Evolutionary conservation across 805 yeast species (phyloP).

Genomic region (Schwanniomyces polymorphus): DNA sequence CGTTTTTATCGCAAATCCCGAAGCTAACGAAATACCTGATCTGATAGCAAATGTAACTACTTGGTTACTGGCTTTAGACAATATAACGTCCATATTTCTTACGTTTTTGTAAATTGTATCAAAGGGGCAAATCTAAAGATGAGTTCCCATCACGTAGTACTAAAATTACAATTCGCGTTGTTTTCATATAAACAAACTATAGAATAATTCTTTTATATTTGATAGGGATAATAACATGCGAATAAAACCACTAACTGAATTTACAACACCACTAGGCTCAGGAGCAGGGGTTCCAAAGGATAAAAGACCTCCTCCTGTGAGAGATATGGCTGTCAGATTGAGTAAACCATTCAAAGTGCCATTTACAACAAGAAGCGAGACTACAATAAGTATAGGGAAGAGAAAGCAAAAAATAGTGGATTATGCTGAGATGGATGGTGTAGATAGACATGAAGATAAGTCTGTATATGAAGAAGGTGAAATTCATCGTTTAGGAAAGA

Average conservation of each 20-base stretch:
- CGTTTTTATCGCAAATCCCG: conserved; percentile 69
- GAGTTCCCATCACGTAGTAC: neutral
- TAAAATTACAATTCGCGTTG: conserved; percentile 1
- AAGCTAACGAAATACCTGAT: conserved; percentile 73
- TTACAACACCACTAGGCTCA: conserved; percentile 55
- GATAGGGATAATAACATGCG: conserved; percentile 8
- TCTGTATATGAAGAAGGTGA: conserved; percentile 34
- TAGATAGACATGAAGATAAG: conserved; percentile 20
- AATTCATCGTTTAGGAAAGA: conserved; percentile 26
- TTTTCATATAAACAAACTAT: conserved; percentile 1
- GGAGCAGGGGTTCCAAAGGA: conserved; percentile 68
- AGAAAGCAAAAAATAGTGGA: conserved; percentile 26
- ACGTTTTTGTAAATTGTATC: neutral
- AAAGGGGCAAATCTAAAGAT: neutral
- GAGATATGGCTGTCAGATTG: conserved; percentile 53
- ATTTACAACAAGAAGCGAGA: conserved; percentile 27
- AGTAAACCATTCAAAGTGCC: conserved; percentile 73
- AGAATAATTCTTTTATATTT: neutral
- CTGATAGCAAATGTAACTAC: conserved; percentile 79
- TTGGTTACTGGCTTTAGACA: conserved; percentile 65
- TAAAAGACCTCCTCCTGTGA: conserved; percentile 52
- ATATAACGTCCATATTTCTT: conserved; percentile 38
- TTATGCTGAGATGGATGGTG: conserved; percentile 29
- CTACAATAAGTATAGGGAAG: conserved; percentile 7
- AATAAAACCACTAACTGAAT: conserved; percentile 37